A percentile compares a stretch with the other conserved stretches of the same genome.
Evolutionary conservation across 345 rosid genomes (phyloP).

Genomic region (Schrenkiella parvula): DNA sequence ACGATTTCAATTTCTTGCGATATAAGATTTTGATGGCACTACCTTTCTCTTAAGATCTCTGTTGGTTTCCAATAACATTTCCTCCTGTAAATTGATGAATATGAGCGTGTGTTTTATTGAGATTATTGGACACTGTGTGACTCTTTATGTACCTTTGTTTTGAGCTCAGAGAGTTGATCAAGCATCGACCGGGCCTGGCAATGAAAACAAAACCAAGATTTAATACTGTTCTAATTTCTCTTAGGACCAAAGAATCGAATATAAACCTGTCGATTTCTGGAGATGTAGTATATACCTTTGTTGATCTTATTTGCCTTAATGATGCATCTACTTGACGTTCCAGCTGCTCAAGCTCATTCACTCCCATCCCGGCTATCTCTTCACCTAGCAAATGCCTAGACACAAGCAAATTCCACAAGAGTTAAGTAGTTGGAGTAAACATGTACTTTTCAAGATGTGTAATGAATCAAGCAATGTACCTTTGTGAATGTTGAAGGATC

Average conservation of each 20-base stretch:
- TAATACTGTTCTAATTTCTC: background rate
- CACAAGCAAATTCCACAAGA: background rate
- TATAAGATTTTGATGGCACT: background rate
- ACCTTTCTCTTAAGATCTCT: constrained; percentile 37
- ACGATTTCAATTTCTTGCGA: background rate
- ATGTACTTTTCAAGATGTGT: background rate
- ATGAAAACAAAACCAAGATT: constrained; percentile 1
- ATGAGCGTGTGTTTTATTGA: background rate
- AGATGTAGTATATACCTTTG: constrained; percentile 46
- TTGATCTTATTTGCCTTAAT: constrained; percentile 66
- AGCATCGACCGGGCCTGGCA: constrained; percentile 34
- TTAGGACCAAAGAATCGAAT: background rate
- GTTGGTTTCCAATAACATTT: constrained; percentile 36
- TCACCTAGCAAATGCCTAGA: constrained; percentile 79
- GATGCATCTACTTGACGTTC: constrained; percentile 73
- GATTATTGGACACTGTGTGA: background rate
- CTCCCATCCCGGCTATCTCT: constrained; percentile 50
- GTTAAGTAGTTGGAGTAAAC: background rate
- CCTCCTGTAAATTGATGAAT: constrained; percentile 26
- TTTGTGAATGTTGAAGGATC: constrained; percentile 57
- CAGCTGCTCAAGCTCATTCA: constrained; percentile 73
- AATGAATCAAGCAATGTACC: constrained; percentile 38
- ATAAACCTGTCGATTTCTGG: background rate
- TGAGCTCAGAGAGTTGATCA: constrained; percentile 35
- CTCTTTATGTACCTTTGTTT: constrained; percentile 28